Conservation (phyloP, 2,329 filamentous ascomycete species). For the Neonectria coccinea region DNA sequence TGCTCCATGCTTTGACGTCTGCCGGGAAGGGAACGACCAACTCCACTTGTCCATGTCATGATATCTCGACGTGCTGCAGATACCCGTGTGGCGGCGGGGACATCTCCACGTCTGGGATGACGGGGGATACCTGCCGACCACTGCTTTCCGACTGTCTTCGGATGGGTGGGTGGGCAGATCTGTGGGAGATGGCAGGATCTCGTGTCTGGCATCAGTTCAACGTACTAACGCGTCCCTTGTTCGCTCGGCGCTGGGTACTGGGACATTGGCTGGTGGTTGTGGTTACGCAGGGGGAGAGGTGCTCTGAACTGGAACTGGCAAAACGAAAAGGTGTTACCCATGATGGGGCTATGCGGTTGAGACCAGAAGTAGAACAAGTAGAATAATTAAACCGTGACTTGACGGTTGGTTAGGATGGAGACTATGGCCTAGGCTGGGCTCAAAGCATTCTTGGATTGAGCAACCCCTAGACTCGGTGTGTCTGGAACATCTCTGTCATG, state of each 20-base stretch:
- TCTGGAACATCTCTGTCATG: neutral
- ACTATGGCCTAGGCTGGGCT: too few relatives aligned
- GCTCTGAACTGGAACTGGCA: neutral
- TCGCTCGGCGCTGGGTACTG: neutral
- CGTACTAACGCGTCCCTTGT: neutral
- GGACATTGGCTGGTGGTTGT: neutral
- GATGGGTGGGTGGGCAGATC: neutral
- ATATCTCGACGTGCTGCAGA: slow-evolving; percentile 2
- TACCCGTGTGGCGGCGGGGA: neutral
- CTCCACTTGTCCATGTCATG: neutral
- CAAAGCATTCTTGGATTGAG: neutral
- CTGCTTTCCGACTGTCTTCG: neutral
- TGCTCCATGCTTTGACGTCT: neutral
- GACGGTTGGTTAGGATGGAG: too few relatives aligned
- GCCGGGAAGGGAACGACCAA: neutral
- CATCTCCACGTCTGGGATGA: neutral
- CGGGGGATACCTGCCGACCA: neutral
- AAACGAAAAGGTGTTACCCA: neutral
- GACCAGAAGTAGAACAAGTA: too few relatives aligned
- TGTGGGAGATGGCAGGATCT: neutral
- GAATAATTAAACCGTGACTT: too few relatives aligned
- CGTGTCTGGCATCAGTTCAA: neutral
- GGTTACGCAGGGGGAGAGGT: neutral
- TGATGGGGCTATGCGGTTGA: neutral
- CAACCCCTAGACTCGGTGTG: neutral